Base-by-base conservation (phyloP, 805 yeast species). In the Saccharomycopsis sp. region DNA sequence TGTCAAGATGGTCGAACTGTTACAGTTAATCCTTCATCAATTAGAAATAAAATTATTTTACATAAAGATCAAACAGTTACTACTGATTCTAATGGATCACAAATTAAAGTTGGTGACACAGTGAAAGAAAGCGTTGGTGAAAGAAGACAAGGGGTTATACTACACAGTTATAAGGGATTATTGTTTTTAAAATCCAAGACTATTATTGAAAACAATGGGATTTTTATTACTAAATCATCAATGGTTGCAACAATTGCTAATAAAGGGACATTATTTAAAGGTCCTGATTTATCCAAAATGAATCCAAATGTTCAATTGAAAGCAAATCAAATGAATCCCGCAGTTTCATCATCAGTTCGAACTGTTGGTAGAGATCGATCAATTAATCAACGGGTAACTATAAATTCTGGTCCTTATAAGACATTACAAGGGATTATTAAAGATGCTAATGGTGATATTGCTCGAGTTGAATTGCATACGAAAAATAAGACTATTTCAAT, bases 391-490 rank as follows among this genome's bases (percentile, higher is more conserved):
- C 82, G 83, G 47, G 96, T 93, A 19, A 77, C 87, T 52, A 84
- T 93, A 40, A 80, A 84, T 57, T 87, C 96, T n/a, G 93, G 95
- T 24, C 79, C 77, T 39, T 87, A 90, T 62, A 93, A 93, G 66
- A 97, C 98, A 38, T 78, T 87, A 54, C 80, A 82, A 67, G 98
- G 98, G 60, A 84, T 86, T 53, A 86, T 93, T 35, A 83, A 85
- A 54, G 97, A 93, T 59, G 87, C 96, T 7, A 93, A 87, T 56
- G 98, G 94, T 51, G 83, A 83, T 11, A 76, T 74, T 54, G 97
- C 97, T 1, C 76, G 97, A 49, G 85, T 93, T 36, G 98, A 93
- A 65, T 72, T 93, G 52, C 97, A 93, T 62, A 85, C 96, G 22
- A 89, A 89, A 54, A 81, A 81, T 59, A 93, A 90, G 61, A 85